Evolutionary conservation across 2,329 filamentous ascomycete species (phyloP), one percentile per base, ranked within the genome.

Genomic region (Keithomyces neogunnii): DNA sequence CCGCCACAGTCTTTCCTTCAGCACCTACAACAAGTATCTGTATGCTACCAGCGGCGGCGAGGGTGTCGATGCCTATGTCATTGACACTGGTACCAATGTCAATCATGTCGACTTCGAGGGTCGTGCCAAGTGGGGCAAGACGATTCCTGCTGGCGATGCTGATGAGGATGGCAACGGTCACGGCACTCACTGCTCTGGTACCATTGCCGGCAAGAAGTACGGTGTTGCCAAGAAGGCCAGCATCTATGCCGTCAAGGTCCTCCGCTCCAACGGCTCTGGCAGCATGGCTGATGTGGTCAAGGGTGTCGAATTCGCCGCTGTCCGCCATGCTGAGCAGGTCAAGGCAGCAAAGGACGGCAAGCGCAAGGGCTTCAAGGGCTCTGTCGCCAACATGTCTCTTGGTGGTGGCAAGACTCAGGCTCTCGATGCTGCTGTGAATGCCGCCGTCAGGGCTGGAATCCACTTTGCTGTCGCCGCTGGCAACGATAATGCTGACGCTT

Each of bases 191-290:
- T 99, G 93, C 84, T 97, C 93, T 58, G 93, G 93, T 63, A 99
- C 95, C 56, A 86, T 99, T 64, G 93, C 88, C 59, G 93, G 95
- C 69, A 95, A 93, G 84, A 96, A 96, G 79, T 99, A 96, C 68
- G 93, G 93, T 82, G 93, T 99, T 58, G 92, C 93, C 69, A 99
- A 99, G 86, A 96, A 97, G 83, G 93, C 95, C 67, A 84, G 89
- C 62, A 78, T 99, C 70, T 91, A 95, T 66, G 93, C 93, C 59
- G 91, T 99, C 78, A 99, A 99, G 85, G 93, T 99, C 40, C 87
- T 99, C 62, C 84, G 87, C 69, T 96, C 92, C 63, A 99, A 96
- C 73, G 93, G 93, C 63, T 96, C 92, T 47, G 93, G 93, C 64
- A 91, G 89, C 69, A 99, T 99, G 95, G 91, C 91, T 53, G 93